These are phyloP conservation scores for Leccinum sublutescens DNA, from an alignment of 768 basidiomycete genomes.

Conservation along the genomic window DNA sequence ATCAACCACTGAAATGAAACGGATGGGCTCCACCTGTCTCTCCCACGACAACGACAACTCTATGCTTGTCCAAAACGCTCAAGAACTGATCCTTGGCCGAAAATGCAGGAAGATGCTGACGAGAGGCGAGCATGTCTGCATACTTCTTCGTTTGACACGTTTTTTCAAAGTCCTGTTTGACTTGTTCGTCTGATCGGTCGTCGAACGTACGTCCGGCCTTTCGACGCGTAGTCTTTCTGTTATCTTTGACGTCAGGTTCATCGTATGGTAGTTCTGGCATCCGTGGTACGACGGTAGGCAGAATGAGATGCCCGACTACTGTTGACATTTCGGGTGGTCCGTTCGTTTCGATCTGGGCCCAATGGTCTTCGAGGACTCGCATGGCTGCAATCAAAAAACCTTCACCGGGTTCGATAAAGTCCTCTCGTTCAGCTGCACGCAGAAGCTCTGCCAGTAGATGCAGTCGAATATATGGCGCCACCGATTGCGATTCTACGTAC, in stretches of 20 bases:
- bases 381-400: slow-evolving; percentile 71
- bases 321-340: slow-evolving; percentile 75
- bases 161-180: slow-evolving; percentile 52
- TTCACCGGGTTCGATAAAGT: slow-evolving; percentile 63
- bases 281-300: slow-evolving; percentile 11
- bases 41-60: slow-evolving; percentile 83
- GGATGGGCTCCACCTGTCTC: slow-evolving; percentile 63
- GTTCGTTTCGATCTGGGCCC: slow-evolving; percentile 61
- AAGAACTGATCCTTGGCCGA: slow-evolving; percentile 63
- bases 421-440: slow-evolving; percentile 47
- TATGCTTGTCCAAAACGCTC: slow-evolving; percentile 48
- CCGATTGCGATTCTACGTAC: slow-evolving; percentile 66
- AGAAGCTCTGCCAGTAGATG: slow-evolving; percentile 73
- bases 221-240: background rate
- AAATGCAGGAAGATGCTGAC: slow-evolving; percentile 77
- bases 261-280: slow-evolving; percentile 16
- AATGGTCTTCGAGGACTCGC: slow-evolving; percentile 67
- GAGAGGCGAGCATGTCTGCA: slow-evolving; percentile 48
- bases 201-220: slow-evolving; percentile 30
- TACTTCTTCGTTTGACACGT: slow-evolving; percentile 50
- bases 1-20: background rate
- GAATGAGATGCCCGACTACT: slow-evolving; percentile 47
- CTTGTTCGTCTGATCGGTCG: slow-evolving; percentile 43
- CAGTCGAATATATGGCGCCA: slow-evolving; percentile 80
- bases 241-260: background rate